These are phyloP conservation scores for Penicillium manginii DNA, from an alignment of 495 filamentous ascomycete species.

Conservation along the genomic window DNA sequence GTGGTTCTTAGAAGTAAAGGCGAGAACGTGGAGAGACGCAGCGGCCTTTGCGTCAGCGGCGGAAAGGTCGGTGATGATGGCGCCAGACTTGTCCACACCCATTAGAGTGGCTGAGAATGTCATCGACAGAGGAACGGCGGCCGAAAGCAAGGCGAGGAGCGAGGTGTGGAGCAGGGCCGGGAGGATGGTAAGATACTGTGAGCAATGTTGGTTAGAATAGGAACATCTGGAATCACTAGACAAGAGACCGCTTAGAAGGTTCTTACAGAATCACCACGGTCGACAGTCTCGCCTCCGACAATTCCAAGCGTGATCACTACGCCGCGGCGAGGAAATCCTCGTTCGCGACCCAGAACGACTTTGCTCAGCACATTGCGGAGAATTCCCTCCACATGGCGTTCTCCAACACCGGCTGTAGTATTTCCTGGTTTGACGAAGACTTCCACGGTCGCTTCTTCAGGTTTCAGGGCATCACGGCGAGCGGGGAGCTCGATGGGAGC, in stretches of 20 bases:
- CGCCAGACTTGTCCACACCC: constrained; percentile 56
- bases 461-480: constrained; percentile 77
- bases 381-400: constrained; percentile 54
- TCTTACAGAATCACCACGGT: constrained; percentile 70
- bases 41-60: constrained; percentile 58
- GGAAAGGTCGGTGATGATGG: constrained; percentile 59
- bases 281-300: constrained; percentile 58
- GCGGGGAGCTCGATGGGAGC: constrained; percentile 86
- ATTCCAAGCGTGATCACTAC: constrained; percentile 48
- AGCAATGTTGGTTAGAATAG: constrained; percentile 10
- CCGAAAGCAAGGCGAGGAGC: constrained; percentile 73
- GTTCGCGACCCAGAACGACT: constrained; percentile 40
- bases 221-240: background rate
- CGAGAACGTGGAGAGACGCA: constrained; percentile 73
- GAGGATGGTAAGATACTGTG: constrained; percentile 72
- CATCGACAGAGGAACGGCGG: constrained; percentile 72
- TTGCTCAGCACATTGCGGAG: constrained; percentile 35
- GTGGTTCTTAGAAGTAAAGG: constrained; percentile 74
- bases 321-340: constrained; percentile 42
- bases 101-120: constrained; percentile 67
- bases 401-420: constrained; percentile 70
- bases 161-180: constrained; percentile 76
- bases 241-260: background rate
- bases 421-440: constrained; percentile 82
- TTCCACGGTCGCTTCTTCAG: constrained; percentile 88